Base-by-base conservation (phyloP, 2,329 filamentous ascomycete genomes). In the Didymella sp. region DNA sequence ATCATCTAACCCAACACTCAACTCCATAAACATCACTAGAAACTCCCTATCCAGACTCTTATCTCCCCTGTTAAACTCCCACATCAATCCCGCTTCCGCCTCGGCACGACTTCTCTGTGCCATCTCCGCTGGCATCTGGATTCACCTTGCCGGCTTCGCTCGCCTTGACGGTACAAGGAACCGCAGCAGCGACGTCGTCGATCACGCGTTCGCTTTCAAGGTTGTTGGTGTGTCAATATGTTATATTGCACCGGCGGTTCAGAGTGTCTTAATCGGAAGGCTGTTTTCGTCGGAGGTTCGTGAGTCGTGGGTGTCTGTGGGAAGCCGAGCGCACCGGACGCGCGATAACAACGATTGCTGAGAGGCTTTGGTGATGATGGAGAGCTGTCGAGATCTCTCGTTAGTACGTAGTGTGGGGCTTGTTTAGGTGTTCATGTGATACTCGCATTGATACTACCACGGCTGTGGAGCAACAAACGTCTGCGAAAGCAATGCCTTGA, bases 161-260 rank as follows among this genome's bases (percentile, higher is more conserved):
- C 38, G 48, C 35, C 51, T 65, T 8, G 59, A 63, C n/a, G 59
- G 59, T 8, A 67, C 59, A 15, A 70, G 54, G 1, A 62, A 66
- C 33, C 64, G 61, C 17, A 74, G 57, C 6, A 72, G 56, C 2
- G 62, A 51, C 9, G 67, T 68, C 7, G 63, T 66, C 7, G 69
- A 69, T 12, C 63, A 42, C 22, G 65, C 63, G 22, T 8, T 8
- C 4, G 5, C 3, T 13, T 15, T 37, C 9, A 5, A 9, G 25
- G 5, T 5, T 5, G 25, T 5, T 9, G 9, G 25, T 27, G 25
- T 27, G 9, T 27, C 5, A 5, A 9, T 5, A 9, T 27, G 25
- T 27, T 27, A n/a, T n/a, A n/a, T n/a, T n/a, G n/a, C n/a, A n/a
- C n/a, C n/a, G n/a, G n/a, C n/a, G n/a, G n/a, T n/a, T n/a, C n/a